A percentile compares a stretch with the other conserved stretches of the same genome.
phyloP scores from a whole-genome alignment of 345 rosid genomes.

The Acer yangbiense region DNA sequence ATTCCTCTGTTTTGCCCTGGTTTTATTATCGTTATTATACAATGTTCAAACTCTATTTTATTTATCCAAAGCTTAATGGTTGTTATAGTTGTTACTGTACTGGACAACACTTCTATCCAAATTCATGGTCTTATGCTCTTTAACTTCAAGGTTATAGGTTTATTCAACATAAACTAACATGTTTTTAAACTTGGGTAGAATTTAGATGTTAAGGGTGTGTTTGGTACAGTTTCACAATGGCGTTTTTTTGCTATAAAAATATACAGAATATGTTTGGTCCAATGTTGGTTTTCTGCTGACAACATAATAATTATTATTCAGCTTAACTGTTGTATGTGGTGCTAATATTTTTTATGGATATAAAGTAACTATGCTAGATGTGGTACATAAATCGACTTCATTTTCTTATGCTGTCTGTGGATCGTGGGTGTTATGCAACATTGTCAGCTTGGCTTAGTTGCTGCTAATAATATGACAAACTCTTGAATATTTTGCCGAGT shows the following conservation, averaged over 20 bases:
- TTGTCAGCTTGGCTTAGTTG: constrained; percentile 12
- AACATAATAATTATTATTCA: background rate
- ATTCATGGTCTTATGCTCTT: background rate
- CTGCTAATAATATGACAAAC: constrained; percentile 13
- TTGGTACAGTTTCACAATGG: too few relatives aligned
- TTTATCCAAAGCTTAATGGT: background rate
- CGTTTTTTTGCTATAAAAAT: too few relatives aligned
- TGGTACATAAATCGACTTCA: background rate
- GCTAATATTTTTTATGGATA: background rate
- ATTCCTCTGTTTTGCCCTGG: background rate
- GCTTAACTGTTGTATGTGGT: background rate
- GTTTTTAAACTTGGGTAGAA: background rate
- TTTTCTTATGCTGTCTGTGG: background rate
- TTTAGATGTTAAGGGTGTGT: background rate
- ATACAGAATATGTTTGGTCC: background rate
- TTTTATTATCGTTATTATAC: background rate
- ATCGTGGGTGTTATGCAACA: background rate
- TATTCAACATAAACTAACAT: background rate
- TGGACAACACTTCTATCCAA: background rate
- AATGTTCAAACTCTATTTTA: background rate
- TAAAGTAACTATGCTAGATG: background rate
- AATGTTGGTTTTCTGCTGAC: background rate
- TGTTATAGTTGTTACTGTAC: background rate
- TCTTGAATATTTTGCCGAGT: constrained; percentile 13
- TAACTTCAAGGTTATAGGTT: background rate